Base-by-base conservation (phyloP, 805 yeast genomes). In the Candida koratica region DNA sequence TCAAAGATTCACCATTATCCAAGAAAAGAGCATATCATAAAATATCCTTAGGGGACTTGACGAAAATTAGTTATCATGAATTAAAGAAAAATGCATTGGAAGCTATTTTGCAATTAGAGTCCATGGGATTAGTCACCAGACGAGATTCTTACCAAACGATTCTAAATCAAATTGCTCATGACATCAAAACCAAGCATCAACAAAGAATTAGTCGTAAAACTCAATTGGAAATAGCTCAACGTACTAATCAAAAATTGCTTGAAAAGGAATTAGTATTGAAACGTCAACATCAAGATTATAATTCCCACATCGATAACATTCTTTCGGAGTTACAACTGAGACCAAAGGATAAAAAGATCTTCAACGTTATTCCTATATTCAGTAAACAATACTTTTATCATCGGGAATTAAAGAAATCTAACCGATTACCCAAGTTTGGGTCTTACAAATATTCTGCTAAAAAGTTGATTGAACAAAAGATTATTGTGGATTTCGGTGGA, bases 131-230 rank as follows among this genome's bases (percentile, higher is more conserved):
- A 25, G 69, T 89, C 6, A 67, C 81, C 3, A 71, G 95, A 40
- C 63, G 70, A 20, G 77, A 86, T 52, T 77, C 82, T 13, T 86
- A 79, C 56, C 97, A 93, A 53, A 79, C 75, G 15, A 53, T 93
- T 10, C 60, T 93, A 40, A 87, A 88, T 51, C 86, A 84, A 44
- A 81, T 93, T 43, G 95, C 96, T 0, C 61, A 71, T 36, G 97
- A 90, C 44, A 86, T 93, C 44, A 53, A 58, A 34, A 69, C 72
- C 5, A 66, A 71, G 46, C 70, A 66, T 43, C 52, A 61, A 8
- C 75, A 69, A 43, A 56, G 76, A 42, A 52, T 55, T 24, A 55
- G 59, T 25, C 51, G 77, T 8, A 61, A 62, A 16, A 52, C 58
- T 12, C 75, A 73, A 42, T 49, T 69, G 23, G 56, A 51, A 10